Evolutionary conservation across 148 eudicot genomes (phyloP), one percentile per base, ranked within the genome.

Genomic region (Fagopyrum esculentum): DNA sequence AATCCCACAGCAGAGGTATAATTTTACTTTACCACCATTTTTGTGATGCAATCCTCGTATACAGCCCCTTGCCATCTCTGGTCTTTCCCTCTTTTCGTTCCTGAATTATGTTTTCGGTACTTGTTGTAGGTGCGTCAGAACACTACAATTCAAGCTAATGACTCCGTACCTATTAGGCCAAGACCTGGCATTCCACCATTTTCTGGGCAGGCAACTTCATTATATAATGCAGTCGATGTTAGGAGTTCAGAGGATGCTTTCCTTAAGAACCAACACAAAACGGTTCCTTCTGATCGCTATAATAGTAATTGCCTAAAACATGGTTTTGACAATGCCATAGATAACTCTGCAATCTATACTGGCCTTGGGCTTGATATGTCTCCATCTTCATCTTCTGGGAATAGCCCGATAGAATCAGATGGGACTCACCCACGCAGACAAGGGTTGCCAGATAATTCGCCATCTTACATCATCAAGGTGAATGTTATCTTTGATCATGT

Each of bases 331-430:
- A 81, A 45, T 63, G 70, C 73, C 15, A 26, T 74, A 47, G 84
- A 81, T 57, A 83, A 78, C 19, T 73, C 84, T 74, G 84, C 80
- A 43, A 72, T 85, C n/a, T 85, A 85, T 75, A 77, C 79, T 75
- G 82, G 88, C 35, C 86, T 85, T 75, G 86, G 88, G 66, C 86
- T 83, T 81, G 83, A 75, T 81, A 69, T 81, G 79, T 85, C 88
- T 59, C 85, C 88, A 69, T 73, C 77, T 70, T 75, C 86, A 49
- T 77, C 88, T 15, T 78, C 77, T 46, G 83, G 77, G 76, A 83
- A 69, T 45, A 75, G 77, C 70, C 86, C 84, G 10, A 56, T 78
- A 6, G 64, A 71, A 11, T 56, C 46, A 57, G 78, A 83, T 48
- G 46, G 52, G 57, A 72, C 61, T 81, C 74, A 63, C 5, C 78